Evolutionary conservation across 1,139 yeast genomes (phyloP), one percentile per base, ranked within the genome.

Genomic region (Blastobotrys indianensis): DNA sequence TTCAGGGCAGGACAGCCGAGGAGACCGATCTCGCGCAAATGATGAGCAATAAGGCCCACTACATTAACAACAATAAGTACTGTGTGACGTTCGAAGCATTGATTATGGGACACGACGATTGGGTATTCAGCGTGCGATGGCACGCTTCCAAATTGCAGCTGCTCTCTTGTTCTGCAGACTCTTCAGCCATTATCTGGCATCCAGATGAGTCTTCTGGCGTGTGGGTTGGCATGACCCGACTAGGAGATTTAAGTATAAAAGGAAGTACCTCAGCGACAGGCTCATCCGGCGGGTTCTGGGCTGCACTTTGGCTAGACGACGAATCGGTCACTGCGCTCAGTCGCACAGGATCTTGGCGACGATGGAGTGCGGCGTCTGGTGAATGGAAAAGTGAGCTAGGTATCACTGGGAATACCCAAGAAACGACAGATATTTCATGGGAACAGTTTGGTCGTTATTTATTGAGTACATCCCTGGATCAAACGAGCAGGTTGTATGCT

Each of bases 191-290:
- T 86, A 70, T 90, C n/a, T 94, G 98, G 98, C 83, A 82, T 58
- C 92, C 95, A 58, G 97, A 92, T 65, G 68, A 68, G 35, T 74
- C 77, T 3, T 85, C 95, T 2, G 97, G 97, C 2, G 82, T 92
- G 42, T 94, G 98, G 98, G 75, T 85, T 15, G 85, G 95, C 51
- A 73, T 75, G 15, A 73, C 82, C 30, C 72, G 97, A 58, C 68
- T 94, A 29, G 99, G 99, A 34, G 97, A 92, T 59, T 74, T 92
- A 56, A 83, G 96, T 37, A 83, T 88, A 43, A 92, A 92, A 65
- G 99, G 99, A 56, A 96, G 98, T 0, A 85, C 95, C 3, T 90
- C 98, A 0, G 98, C 98, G 2, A 92, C 98, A 0, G 99, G 99
- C 9, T 85, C 98, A 0, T 80, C 96, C 2, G 98, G 98, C 54